Evolutionary conservation across 2,329 filamentous ascomycete genomes (phyloP).

Genomic region (Ophiostoma sp.): DNA sequence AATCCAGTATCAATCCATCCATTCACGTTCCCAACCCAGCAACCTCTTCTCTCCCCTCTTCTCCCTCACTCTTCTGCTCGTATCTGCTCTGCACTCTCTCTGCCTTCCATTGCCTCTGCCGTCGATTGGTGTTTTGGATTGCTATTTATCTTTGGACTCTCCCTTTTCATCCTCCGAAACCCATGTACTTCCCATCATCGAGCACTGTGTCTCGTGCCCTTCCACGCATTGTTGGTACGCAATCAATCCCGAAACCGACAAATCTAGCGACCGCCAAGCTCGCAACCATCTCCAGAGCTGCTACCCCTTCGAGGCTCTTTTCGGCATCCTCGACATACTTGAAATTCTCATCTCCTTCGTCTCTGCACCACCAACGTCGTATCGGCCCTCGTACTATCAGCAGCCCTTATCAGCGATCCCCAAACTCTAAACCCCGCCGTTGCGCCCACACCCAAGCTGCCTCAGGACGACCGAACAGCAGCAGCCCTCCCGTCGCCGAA

Average conservation of each 20-base stretch:
- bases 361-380: neutral
- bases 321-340: neutral
- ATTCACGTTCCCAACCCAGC: neutral
- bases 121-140: neutral
- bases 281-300: neutral
- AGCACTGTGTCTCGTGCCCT: slow-evolving; percentile 19
- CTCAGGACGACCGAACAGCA: slow-evolving; percentile 13
- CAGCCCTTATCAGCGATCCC: neutral
- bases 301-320: neutral
- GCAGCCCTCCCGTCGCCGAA: slow-evolving; percentile 26
- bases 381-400: too few species aligned
- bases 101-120: neutral
- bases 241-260: slow-evolving; percentile 2
- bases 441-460: slow-evolving; percentile 9
- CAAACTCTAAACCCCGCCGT: neutral
- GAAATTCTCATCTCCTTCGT: neutral
- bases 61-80: neutral
- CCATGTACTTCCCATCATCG: slow-evolving; percentile 14
- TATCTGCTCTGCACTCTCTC: neutral
- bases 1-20: slow-evolving; percentile 9
- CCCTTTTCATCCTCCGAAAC: neutral
- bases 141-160: neutral
- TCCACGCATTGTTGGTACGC: slow-evolving; percentile 5
- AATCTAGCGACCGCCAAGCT: neutral
- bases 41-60: neutral